Percentiles rank a stretch among this genome's conserved stretches.
phyloP scores from a whole-genome alignment of 2,329 filamentous ascomycete genomes.

The Aspergillus sojae region DNA sequence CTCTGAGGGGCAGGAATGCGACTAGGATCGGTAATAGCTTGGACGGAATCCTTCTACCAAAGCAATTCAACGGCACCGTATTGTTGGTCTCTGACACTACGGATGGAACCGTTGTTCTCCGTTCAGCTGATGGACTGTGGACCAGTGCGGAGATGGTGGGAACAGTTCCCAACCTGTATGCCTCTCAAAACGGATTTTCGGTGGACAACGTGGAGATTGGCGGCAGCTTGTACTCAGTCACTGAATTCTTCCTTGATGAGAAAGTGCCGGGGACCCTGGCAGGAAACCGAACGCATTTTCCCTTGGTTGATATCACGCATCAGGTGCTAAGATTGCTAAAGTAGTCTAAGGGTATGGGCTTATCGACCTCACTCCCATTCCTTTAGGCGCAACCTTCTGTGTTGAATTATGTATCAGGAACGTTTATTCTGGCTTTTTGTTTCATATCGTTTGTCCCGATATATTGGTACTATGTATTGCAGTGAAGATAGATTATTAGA shows the following conservation, averaged over 20 bases:
- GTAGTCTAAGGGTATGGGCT: neutral
- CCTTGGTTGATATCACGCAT: slow-evolving; percentile 1
- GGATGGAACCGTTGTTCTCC: neutral
- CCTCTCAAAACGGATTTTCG: neutral
- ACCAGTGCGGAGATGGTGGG: neutral
- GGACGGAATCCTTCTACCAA: neutral
- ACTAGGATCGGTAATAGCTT: neutral
- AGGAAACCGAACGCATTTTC: neutral
- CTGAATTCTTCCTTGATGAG: slow-evolving; percentile 2
- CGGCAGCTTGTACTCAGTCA: slow-evolving; percentile 2
- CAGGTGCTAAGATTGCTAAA: neutral
- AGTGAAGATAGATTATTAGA: neutral
- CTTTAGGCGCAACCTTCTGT: neutral
- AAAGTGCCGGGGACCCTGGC: neutral
- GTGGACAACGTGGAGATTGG: slow-evolving; percentile 4
- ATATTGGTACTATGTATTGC: neutral
- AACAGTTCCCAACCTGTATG: neutral
- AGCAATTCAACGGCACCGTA: neutral
- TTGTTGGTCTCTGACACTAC: slow-evolving; percentile 3
- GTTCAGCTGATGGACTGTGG: slow-evolving; percentile 3
- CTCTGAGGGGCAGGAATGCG: neutral
- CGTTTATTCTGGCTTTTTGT: no score
- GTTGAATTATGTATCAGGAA: neutral
- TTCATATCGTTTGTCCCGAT: neutral
- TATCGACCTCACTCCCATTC: neutral